phyloP scores from a whole-genome alignment of 352 stramenopile genomes.

The Globisporangium spiculum region DNA sequence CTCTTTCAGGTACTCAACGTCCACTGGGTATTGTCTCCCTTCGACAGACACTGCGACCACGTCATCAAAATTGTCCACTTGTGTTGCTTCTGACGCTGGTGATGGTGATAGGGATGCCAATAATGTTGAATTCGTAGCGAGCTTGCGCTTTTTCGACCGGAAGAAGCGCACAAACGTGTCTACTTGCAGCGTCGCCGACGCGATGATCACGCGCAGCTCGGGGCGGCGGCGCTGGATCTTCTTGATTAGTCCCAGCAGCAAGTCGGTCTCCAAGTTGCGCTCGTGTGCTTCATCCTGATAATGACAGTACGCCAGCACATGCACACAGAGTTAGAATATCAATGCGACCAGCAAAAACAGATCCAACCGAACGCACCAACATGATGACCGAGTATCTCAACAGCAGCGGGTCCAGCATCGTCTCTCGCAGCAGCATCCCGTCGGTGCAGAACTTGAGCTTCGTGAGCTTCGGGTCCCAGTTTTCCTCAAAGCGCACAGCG shows the following conservation, averaged over 20 bases:
- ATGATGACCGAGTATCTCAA: slow-evolving; percentile 81
- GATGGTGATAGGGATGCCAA: background rate
- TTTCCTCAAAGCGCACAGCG: slow-evolving; percentile 98
- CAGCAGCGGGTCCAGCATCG: slow-evolving; percentile 76
- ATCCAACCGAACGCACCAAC: slow-evolving; percentile 34
- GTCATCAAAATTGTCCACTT: slow-evolving; percentile 23
- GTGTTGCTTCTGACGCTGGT: background rate
- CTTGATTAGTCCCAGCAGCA: slow-evolving; percentile 94
- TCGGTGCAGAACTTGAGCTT: slow-evolving; percentile 99
- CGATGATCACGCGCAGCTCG: slow-evolving; percentile 87
- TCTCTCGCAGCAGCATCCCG: slow-evolving; percentile 97
- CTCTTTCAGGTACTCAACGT: slow-evolving; percentile 87
- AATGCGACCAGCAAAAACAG: background rate
- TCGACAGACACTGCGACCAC: slow-evolving; percentile 71
- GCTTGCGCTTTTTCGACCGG: slow-evolving; percentile 44
- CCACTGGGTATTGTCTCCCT: slow-evolving; percentile 90
- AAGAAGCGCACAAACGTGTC: slow-evolving; percentile 92
- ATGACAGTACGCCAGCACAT: background rate
- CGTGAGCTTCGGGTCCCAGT: slow-evolving; percentile 84
- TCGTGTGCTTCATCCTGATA: slow-evolving; percentile 93
- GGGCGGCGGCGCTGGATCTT: slow-evolving; percentile 91
- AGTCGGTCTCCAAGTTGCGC: slow-evolving; percentile 91
- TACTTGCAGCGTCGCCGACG: slow-evolving; percentile 75
- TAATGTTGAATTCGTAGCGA: background rate
- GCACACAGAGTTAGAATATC: background rate